Conservation (phyloP, 768 basidiomycete genomes). For the Suillus bovinus region DNA sequence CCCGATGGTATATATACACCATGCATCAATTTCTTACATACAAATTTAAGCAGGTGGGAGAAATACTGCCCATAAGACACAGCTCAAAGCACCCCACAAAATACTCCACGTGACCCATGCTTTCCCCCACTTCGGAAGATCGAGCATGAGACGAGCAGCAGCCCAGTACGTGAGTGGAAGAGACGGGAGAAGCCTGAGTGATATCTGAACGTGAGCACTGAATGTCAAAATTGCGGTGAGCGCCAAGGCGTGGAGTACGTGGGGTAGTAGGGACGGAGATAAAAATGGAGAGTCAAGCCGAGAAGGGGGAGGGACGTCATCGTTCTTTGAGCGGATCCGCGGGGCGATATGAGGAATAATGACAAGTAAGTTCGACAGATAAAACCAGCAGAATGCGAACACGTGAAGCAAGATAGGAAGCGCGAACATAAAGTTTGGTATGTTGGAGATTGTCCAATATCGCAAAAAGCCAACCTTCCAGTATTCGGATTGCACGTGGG, state of each 20-base stretch:
- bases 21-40: background rate
- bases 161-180: conserved; percentile 88
- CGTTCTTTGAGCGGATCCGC: conserved; percentile 5
- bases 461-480: conserved; percentile 86
- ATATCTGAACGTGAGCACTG: conserved; percentile 85
- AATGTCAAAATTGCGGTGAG: conserved; percentile 68
- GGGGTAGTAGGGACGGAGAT: conserved; percentile 53
- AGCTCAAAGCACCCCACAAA: conserved; percentile 69
- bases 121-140: conserved; percentile 47
- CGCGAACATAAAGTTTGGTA: conserved; percentile 87
- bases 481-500: conserved; percentile 78
- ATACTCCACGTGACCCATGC: conserved; percentile 79
- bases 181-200: conserved; percentile 71
- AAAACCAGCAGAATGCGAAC: conserved; percentile 31
- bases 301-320: background rate
- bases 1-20: background rate
- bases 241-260: conserved; percentile 72
- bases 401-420: conserved; percentile 64
- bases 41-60: conserved; percentile 80
- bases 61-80: conserved; percentile 81
- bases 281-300: conserved; percentile 35
- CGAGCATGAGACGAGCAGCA: conserved; percentile 63
- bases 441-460: conserved; percentile 82
- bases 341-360: conserved; percentile 8
- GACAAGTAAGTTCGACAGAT: conserved; percentile 17